phyloP scores from a whole-genome alignment of 768 basidiomycete genomes.

The Boletellus emodensis region DNA sequence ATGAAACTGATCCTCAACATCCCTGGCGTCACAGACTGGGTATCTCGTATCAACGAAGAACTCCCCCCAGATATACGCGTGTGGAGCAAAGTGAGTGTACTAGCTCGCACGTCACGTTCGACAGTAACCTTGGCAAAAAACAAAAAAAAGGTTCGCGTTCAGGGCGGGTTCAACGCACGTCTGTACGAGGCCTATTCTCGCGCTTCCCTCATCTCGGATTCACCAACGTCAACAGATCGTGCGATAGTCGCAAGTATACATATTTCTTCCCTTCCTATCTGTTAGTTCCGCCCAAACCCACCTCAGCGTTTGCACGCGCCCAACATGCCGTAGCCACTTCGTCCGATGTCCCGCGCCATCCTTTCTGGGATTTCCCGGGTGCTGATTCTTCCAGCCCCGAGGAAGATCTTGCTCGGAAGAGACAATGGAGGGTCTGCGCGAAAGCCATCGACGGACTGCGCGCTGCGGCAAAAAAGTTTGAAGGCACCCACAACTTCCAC shows the following conservation, averaged over 20 bases:
- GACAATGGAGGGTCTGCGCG: constrained; percentile 60
- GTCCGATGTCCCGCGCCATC: constrained; percentile 30
- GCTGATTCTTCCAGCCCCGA: constrained; percentile 40
- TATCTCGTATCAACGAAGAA: constrained; percentile 73
- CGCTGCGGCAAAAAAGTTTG: constrained; percentile 55
- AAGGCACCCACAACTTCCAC: constrained; percentile 95
- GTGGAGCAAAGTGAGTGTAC: constrained; percentile 76
- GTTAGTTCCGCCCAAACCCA: constrained; percentile 84
- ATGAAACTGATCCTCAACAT: constrained; percentile 83
- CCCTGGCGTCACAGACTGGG: constrained; percentile 67
- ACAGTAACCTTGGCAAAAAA: background rate
- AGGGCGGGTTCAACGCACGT: constrained; percentile 81
- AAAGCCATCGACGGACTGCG: constrained; percentile 57
- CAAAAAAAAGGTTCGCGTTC: constrained; percentile 51
- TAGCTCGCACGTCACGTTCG: background rate
- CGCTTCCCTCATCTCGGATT: background rate
- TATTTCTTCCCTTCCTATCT: constrained; percentile 96
- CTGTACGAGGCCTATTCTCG: constrained; percentile 39
- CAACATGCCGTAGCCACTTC: constrained; percentile 33
- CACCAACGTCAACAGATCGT: constrained; percentile 48
- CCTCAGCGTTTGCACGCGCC: constrained; percentile 51
- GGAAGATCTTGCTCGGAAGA: constrained; percentile 63
- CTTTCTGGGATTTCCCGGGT: constrained; percentile 57
- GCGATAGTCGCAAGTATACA: constrained; percentile 96
- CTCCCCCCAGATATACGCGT: constrained; percentile 89